These are phyloP conservation scores for Cyberlindnera galapagoensis DNA, from an alignment of 805 yeast species.

Conservation along the genomic window DNA sequence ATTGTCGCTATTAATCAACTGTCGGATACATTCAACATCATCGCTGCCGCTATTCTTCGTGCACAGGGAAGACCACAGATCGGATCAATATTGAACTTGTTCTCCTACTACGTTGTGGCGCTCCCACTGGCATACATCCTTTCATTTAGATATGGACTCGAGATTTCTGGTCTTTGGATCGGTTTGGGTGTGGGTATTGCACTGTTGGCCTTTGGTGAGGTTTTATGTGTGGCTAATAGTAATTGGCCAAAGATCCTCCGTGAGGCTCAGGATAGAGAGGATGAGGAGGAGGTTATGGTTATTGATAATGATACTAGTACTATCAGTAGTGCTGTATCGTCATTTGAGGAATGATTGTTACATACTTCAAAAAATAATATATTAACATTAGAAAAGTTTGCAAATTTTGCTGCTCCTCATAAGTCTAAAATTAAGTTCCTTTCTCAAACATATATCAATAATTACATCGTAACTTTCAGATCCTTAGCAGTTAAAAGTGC, in stretches of 20 bases:
- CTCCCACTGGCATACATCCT: slow-evolving; percentile 58
- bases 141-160: slow-evolving; percentile 42
- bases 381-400: too few species aligned
- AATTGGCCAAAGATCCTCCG: slow-evolving; percentile 47
- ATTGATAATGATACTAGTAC: slow-evolving; percentile 23
- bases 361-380: too few species aligned
- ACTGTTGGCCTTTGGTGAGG: slow-evolving; percentile 44
- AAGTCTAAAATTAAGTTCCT: too few species aligned
- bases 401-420: too few species aligned
- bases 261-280: slow-evolving; percentile 25
- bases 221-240: slow-evolving; percentile 38
- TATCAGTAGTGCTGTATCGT: slow-evolving; percentile 12
- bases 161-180: slow-evolving; percentile 64
- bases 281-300: slow-evolving; percentile 21
- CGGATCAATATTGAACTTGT: slow-evolving; percentile 63
- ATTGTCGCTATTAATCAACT: slow-evolving; percentile 59
- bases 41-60: slow-evolving; percentile 66
- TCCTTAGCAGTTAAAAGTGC: too few species aligned
- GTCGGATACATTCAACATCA: slow-evolving; percentile 63
- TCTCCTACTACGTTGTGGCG: slow-evolving; percentile 67
- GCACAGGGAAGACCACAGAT: slow-evolving; percentile 72
- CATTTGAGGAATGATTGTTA: slow-evolving; percentile 2
- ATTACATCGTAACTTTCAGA: neutral
- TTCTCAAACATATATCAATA: neutral
- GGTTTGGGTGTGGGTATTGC: slow-evolving; percentile 65